A percentile compares a stretch with the other conserved stretches of the same genome.
Conservation (phyloP, 2,329 filamentous ascomycete species). For the Iodosphaeria phyllophila region DNA sequence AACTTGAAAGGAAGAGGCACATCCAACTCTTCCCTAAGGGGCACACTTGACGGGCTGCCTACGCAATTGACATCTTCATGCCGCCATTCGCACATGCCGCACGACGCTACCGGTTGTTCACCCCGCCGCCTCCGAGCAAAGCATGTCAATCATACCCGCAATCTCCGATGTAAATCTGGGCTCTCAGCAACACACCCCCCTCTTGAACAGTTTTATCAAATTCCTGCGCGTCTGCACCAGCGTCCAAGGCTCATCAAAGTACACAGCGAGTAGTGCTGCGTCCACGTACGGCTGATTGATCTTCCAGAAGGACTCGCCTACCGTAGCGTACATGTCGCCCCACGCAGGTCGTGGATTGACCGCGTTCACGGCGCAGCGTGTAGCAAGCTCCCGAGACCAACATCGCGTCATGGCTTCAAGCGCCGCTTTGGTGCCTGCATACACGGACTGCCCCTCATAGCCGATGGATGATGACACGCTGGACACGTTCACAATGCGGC, state of each 20-base stretch:
- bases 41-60: too few relatives aligned
- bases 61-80: constrained; percentile 5
- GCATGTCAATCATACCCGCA: constrained; percentile 6
- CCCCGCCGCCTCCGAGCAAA: constrained; percentile 7
- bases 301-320: constrained; percentile 3
- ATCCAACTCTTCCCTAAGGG: too few relatives aligned
- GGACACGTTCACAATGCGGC: constrained; percentile 12
- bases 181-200: constrained; percentile 3
- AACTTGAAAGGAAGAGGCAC: too few relatives aligned
- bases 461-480: constrained; percentile 10
- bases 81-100: constrained; percentile 8
- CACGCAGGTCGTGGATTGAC: constrained; percentile 10
- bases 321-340: constrained; percentile 4
- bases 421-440: constrained; percentile 11
- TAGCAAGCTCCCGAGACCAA: constrained; percentile 10
- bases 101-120: constrained; percentile 8
- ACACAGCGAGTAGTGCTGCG: constrained; percentile 3
- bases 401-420: constrained; percentile 9
- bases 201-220: constrained; percentile 3
- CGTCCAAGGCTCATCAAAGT: neutral
- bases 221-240: neutral
- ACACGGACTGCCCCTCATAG: constrained; percentile 8
- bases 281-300: constrained; percentile 5
- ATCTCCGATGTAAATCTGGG: constrained; percentile 5
- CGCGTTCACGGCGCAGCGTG: constrained; percentile 9